Conservation (phyloP, 495 filamentous ascomycete species). For the Massariosphaeria phaeospora region DNA sequence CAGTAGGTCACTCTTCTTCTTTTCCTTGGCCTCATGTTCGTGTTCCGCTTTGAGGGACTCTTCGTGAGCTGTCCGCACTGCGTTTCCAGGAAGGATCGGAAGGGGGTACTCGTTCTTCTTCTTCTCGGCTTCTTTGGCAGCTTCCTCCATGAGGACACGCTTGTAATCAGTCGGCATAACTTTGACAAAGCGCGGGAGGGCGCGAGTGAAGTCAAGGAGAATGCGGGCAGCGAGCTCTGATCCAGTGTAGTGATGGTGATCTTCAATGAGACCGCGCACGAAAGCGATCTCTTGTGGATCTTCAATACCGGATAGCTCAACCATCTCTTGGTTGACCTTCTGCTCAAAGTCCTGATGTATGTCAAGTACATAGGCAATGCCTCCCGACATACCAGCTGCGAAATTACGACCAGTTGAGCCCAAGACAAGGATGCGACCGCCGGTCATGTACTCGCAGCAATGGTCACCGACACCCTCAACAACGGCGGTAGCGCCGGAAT, state of each 20-base stretch:
- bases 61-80: conserved; percentile 46
- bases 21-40: conserved; percentile 49
- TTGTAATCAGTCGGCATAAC: conserved; percentile 97
- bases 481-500: conserved; percentile 93
- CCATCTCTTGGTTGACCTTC: conserved; percentile 99
- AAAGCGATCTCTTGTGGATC: conserved; percentile 91
- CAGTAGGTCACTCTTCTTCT: conserved; percentile 74
- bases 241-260: conserved; percentile 98
- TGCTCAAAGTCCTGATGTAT: conserved; percentile 85
- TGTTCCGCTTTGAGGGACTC: conserved; percentile 59
- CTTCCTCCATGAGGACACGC: conserved; percentile 82
- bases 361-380: conserved; percentile 96
- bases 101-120: conserved; percentile 80
- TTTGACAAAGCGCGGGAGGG: conserved; percentile 89
- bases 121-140: conserved; percentile 74
- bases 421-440: conserved; percentile 84
- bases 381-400: conserved; percentile 98
- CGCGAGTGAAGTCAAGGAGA: conserved; percentile 93
- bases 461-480: conserved; percentile 98
- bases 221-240: conserved; percentile 95
- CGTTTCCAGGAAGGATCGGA: conserved; percentile 65
- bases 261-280: conserved; percentile 89
- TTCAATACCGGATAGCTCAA: conserved; percentile 81
- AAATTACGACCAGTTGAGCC: conserved; percentile 98
- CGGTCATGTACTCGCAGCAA: conserved; percentile 99